Percentiles rank a stretch among this genome's conserved stretches.
phyloP scores from a whole-genome alignment of 2,329 filamentous ascomycete genomes.

The Alternaria hordeiaustralica region DNA sequence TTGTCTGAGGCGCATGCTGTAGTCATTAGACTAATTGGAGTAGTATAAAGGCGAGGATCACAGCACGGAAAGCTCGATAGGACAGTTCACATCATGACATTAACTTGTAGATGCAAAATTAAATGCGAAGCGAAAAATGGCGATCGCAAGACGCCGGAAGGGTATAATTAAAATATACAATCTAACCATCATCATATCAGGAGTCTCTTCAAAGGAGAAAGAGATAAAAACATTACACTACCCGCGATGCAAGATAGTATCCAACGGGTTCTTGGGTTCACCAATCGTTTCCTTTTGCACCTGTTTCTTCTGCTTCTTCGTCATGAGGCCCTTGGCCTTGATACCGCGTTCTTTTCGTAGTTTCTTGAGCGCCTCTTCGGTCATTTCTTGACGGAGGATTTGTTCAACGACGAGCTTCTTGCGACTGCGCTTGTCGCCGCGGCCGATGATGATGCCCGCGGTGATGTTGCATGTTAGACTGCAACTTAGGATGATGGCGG shows the following conservation, averaged over 20 bases:
- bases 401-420: slow-evolving; percentile 85
- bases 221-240: slow-evolving; percentile 8
- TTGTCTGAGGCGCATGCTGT: neutral
- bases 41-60: neutral
- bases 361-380: slow-evolving; percentile 66
- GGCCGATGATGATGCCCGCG: slow-evolving; percentile 75
- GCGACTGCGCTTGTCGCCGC: slow-evolving; percentile 76
- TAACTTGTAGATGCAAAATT: neutral
- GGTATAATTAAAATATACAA: neutral
- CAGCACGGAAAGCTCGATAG: neutral
- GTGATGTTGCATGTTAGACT: slow-evolving; percentile 79
- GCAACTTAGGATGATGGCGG: slow-evolving; percentile 79
- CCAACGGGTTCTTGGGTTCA: slow-evolving; percentile 33
- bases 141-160: neutral
- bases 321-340: slow-evolving; percentile 37
- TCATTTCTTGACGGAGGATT: slow-evolving; percentile 77
- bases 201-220: neutral
- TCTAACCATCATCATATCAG: neutral
- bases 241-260: slow-evolving; percentile 35
- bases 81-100: neutral
- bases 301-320: slow-evolving; percentile 31
- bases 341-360: slow-evolving; percentile 54
- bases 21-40: neutral
- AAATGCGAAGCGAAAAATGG: neutral
- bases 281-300: slow-evolving; percentile 25